Percentiles rank a stretch among this genome's conserved stretches.
Conservation (phyloP, 129 eudicot species). For the Kitagawia praeruptora region DNA sequence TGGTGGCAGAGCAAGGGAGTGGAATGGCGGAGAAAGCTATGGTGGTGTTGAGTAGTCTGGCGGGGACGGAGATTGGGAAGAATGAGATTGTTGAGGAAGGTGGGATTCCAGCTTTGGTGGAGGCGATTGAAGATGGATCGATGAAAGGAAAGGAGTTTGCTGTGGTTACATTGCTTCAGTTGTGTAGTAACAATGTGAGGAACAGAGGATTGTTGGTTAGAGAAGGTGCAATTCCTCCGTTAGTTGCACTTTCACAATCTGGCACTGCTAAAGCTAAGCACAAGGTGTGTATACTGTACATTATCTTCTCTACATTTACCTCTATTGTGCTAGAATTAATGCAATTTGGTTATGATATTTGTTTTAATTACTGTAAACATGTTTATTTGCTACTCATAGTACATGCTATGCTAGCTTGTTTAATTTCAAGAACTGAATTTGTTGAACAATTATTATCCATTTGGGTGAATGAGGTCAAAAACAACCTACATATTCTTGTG, state of each 20-base stretch:
- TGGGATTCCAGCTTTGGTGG: conserved; percentile 65
- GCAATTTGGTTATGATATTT: not conserved
- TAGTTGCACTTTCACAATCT: conserved; percentile 76
- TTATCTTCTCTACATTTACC: not conserved
- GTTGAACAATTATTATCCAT: not conserved
- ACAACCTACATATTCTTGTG: not conserved
- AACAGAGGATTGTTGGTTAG: conserved; percentile 70
- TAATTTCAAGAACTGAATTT: not conserved
- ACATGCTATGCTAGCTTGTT: not conserved
- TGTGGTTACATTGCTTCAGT: conserved; percentile 50
- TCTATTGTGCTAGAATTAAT: not conserved
- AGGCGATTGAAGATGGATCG: conserved; percentile 69
- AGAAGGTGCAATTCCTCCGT: conserved; percentile 92
- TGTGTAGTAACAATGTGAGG: conserved; percentile 54
- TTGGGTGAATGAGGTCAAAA: not conserved
- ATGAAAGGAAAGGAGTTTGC: conserved; percentile 82
- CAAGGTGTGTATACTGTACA: conserved; percentile 41
- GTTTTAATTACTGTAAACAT: not conserved
- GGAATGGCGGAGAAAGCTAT: conserved; percentile 94
- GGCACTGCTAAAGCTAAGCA: conserved; percentile 78
- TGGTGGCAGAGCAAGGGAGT: conserved; percentile 55
- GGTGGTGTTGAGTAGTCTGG: conserved; percentile 74
- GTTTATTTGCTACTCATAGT: not conserved
- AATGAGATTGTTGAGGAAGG: conserved; percentile 70
- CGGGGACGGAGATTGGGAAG: conserved; percentile 51